phyloP scores from a whole-genome alignment of 352 stramenopile species.

The Globisporangium middletonii region DNA sequence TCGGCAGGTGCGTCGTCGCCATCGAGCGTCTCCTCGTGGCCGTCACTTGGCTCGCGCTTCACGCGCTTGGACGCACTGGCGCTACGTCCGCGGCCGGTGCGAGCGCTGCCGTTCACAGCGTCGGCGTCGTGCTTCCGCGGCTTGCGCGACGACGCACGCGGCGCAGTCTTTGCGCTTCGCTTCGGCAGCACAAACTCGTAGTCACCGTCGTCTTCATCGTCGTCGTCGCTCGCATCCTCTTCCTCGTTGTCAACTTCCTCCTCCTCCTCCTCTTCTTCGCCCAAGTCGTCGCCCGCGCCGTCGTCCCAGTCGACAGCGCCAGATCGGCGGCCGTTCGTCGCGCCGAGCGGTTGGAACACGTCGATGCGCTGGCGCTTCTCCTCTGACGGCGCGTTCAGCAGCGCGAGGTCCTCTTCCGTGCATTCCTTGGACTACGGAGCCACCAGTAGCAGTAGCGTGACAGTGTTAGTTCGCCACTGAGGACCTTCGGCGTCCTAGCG shows the following conservation, averaged over 20 bases:
- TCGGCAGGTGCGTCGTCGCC: constrained; percentile 1
- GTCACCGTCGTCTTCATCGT: constrained; percentile 1
- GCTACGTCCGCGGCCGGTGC: too few species aligned
- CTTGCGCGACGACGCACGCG: background rate
- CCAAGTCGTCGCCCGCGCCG: background rate
- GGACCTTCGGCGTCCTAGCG: background rate
- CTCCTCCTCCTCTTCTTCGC: background rate
- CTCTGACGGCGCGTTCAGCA: constrained; percentile 24
- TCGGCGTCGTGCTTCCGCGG: constrained; percentile 1
- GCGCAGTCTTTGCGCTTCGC: background rate
- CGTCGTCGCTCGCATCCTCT: background rate
- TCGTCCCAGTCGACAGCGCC: constrained; percentile 6
- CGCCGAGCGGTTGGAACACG: constrained; percentile 3
- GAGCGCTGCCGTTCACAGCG: too few species aligned
- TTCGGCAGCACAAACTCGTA: constrained; percentile 2
- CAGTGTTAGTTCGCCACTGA: background rate
- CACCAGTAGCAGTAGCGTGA: background rate
- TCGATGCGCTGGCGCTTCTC: constrained; percentile 33
- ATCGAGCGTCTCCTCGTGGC: background rate
- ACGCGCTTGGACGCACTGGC: too few species aligned
- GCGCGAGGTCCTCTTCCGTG: constrained; percentile 22
- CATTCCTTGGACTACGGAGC: constrained; percentile 19
- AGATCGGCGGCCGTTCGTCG: constrained; percentile 3
- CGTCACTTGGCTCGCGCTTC: background rate
- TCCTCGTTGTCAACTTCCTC: background rate